Base-by-base conservation (phyloP, 345 rosid species). In the Eucalyptus polybractea region DNA sequence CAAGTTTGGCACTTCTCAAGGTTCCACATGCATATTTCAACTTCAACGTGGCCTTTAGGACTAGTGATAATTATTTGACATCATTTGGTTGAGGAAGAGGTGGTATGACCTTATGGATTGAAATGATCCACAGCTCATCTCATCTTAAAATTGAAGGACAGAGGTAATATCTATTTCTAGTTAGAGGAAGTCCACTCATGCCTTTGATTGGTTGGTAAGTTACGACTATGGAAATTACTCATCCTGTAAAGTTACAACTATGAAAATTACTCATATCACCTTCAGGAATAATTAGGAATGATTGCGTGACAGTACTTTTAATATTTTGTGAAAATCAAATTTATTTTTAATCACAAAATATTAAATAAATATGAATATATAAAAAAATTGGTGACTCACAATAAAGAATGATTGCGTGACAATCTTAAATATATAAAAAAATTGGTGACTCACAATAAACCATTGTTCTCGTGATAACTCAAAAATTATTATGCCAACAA, bases 261-360 rank as follows among this genome's bases (percentile, higher is more conserved):
- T 6, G 69, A 8, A 51, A 17, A 60, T 60, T 60, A 13, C 33
- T 62, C 72, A 58, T 58, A 58, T 58, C 15, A 8, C 6, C 13
- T 58, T 56, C 3, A 17, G 21, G 1, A 53, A 51, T 40, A 40
- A 40, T 40, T 40, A 40, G 40, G 40, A 40, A 40, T 40, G 40
- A 40, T 40, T 53, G 1, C 0, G n/a, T n/a, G n/a, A n/a, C 1
- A 0, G 8, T 51, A n/a, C n/a, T 0, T 50, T 50, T 50, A 5
- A 50, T 50, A 50, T 50, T 2, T 50, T 50, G 17, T 5, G 51
- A 50, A 7, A 50, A 50, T 53, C 4, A 53, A 50, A 50, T 50
- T 0, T 50, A 50, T 50, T 13, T 49, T 49, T 0, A 13, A 49
- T 49, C 15, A 49, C 15, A 50, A 50, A 50, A 49, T 5, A 50